Base-by-base conservation (phyloP, 2,329 filamentous ascomycete species). In the Trichoderma gracile region DNA sequence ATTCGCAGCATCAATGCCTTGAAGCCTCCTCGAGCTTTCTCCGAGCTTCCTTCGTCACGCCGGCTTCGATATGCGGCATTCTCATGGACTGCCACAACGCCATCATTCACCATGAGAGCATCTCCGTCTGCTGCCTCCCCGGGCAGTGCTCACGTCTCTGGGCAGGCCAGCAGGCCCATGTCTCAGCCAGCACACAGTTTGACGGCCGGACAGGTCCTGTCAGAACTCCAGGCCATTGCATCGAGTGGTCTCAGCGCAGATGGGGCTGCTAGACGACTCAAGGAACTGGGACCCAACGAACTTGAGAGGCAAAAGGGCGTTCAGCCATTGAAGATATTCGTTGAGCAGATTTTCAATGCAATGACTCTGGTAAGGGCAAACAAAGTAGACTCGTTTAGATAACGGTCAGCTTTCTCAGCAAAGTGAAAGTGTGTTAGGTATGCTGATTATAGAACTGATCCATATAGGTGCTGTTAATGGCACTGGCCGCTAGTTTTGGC, bases 161-260 rank as follows among this genome's bases (percentile, higher is more conserved):
- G 73, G 7, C 75, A 76, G 67, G 74, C 71, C 57, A 78, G 76
- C 56, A 62, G 67, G 14, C 73, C 73, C 7, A 77, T 89, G 59
- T 82, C 81, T 10, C 75, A 78, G 55, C 85, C 86, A 10, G 85
- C 86, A 30, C 86, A 89, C 69, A 77, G 82, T 54, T 78, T 89
- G 50, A 71, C 78, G 25, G 79, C 76, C 68, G 73, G 80, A 17
- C 72, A 80, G 50, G 80, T 86, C 40, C 77, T 82, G 30, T 71
- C 79, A 19, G 82, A 89, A 72, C 79, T 88, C 21, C 73, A 78
- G 12, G 81, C 82, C 60, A 78, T 85, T 69, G 69, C 79, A 7
- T 78, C 85, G 4, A 79, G 84, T 69, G 86, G 87, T 47, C 77
- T 89, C 33, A 80, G 78, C 1, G 71, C 78, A 3, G 71, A 72